These are phyloP conservation scores for Flaveria sonorensis DNA, from an alignment of 129 eudicot genomes.

Conservation along the genomic window DNA sequence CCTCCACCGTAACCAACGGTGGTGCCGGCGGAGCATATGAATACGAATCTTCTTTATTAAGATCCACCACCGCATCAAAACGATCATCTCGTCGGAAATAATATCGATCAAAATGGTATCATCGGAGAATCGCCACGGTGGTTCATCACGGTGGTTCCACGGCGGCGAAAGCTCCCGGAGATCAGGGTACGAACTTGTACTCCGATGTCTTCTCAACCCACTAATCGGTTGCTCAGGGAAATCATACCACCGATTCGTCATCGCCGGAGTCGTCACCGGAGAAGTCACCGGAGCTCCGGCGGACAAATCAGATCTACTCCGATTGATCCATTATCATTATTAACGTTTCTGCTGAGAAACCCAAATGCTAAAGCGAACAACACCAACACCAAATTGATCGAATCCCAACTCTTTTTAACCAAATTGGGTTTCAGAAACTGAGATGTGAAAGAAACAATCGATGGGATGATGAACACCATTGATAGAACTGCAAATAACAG, in stretches of 20 bases:
- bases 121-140: slow-evolving; percentile 54
- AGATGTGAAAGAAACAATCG: slow-evolving; percentile 45
- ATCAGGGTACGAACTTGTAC: slow-evolving; percentile 82
- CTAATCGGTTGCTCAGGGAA: slow-evolving; percentile 44
- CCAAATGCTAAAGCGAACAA: slow-evolving; percentile 78
- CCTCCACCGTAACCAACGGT: background rate
- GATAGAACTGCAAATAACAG: slow-evolving; percentile 57
- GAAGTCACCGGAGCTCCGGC: slow-evolving; percentile 37
- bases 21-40: slow-evolving; percentile 24
- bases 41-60: slow-evolving; percentile 28
- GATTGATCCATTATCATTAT: slow-evolving; percentile 40
- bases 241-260: slow-evolving; percentile 52
- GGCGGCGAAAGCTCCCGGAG: slow-evolving; percentile 54
- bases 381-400: slow-evolving; percentile 68
- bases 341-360: slow-evolving; percentile 62
- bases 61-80: slow-evolving; percentile 38
- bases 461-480: slow-evolving; percentile 59
- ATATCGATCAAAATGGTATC: slow-evolving; percentile 55
- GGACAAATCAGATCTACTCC: slow-evolving; percentile 39
- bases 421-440: slow-evolving; percentile 58
- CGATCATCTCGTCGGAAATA: slow-evolving; percentile 42
- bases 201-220: slow-evolving; percentile 57
- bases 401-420: slow-evolving; percentile 81
- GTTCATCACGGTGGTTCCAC: slow-evolving; percentile 34
- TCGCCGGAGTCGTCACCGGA: slow-evolving; percentile 1